Base-by-base conservation (phyloP, 345 rosid genomes). In the Hypericum androsaemum region DNA sequence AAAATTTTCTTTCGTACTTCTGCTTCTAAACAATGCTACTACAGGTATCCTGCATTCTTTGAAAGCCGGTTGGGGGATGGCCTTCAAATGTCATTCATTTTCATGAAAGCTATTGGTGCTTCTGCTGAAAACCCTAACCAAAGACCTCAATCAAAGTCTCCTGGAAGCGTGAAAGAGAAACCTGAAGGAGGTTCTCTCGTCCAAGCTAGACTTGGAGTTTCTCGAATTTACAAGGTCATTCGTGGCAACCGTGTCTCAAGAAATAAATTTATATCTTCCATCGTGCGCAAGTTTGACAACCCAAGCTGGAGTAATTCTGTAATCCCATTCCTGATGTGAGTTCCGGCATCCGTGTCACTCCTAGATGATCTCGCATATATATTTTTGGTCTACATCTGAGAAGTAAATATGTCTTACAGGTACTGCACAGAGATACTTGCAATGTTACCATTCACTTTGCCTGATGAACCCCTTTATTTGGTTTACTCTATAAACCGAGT, bases 61-160 rank as follows among this genome's bases (percentile, higher is more conserved):
- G 99, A 94, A 74, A 94, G 95, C 68, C 97, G 99, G 52, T 73
- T 94, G 35, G 97, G 97, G 47, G 99, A 94, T 64, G 99, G 99
- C 60, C 94, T 94, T 57, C 99, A 94, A 67, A 68, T 78, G 84
- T 94, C 99, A 59, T 94, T 83, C 74, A 62, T 52, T 28, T 94
- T 94, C 72, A 82, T 86, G 76, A 83, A 75, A 63, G 69, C 85
- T 47, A 61, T 85, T 41, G 63, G 70, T 17, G 62, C 55, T 46
- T 62, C 73, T 60, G 41, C 64, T 47, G 79, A 67, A 53, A 76
- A 66, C 63, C 58, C 54, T 38, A 77, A 64, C 62, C 77, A 69
- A 41, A 74, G 67, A 42, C 45, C 58, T 61, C 83, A 78, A 50
- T 60, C 66, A 6, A 81, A 77, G 76, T 60, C 69, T 58, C 53